Evolutionary conservation across 192 early-diverging fungal genomes (phyloP), one percentile per base, ranked within the genome.

Genomic region (Kickxella alabastrina): DNA sequence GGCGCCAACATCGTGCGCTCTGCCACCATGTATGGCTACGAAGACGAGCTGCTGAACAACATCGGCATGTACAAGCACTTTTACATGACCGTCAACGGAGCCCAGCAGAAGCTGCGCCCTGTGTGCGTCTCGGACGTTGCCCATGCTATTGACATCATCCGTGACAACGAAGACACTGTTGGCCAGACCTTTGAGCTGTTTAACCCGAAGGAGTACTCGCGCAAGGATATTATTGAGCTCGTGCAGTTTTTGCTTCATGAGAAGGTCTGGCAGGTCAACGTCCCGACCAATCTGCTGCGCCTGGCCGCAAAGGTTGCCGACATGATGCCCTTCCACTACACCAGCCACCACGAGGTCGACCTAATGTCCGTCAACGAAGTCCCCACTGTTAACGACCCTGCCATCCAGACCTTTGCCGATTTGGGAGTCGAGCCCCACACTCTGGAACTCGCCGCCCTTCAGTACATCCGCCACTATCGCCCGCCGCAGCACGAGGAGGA

Each of bases 1-100:
- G 85, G 87, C 19, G 92, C 87, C 42, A 95, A 90, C 53, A 93
- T 98, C 72, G 88, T 98, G 36, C 92, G 96, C 46, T 88, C 92
- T 18, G 82, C 83, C 26, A 83, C 78, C 34, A 86, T 97, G 77
- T 94, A 86, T 49, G 96, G 96, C 42, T 74, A 84, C 52, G 96
- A 98, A 65, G 93, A 97, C 78, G 77, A 85, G 50, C 92, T 98
- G 79, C 85, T 90, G 72, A 92, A 92, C 78, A 82, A 86, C 69
- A 83, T 93, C 39, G 92, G 90, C 54, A 82, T 62, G 48, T 54
- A 38, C 52, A 66, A 65, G 52, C 43, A 62, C 57, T 65, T 68
- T 40, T 66, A 66, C 38, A 43, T 65, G 41, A 68, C 58, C 2
- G 68, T 73, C 46, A 68, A 69, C 49, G 41, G 61, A 14, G 60